phyloP scores from a whole-genome alignment of 2,329 filamentous ascomycete genomes.

The Tolypocladium inflatum region DNA sequence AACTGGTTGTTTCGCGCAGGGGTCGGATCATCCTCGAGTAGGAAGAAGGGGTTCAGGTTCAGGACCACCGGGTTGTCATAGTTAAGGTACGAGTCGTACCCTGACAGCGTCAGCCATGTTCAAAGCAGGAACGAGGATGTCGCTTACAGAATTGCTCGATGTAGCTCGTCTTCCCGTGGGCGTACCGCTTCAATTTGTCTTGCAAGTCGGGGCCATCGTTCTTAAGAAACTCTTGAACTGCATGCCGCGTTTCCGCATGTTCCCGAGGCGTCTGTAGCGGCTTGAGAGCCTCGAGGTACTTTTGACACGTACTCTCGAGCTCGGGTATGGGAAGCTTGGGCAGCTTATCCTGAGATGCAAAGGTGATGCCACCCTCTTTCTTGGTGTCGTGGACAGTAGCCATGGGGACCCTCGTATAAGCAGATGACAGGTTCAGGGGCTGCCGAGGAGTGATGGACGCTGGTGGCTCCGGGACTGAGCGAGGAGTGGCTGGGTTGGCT shows the following conservation, averaged over 20 bases:
- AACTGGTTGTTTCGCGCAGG: constrained; percentile 95
- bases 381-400: constrained; percentile 40
- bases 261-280: constrained; percentile 76
- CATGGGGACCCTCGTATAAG: constrained; percentile 39
- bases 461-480: constrained; percentile 28
- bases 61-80: constrained; percentile 96
- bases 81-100: constrained; percentile 98
- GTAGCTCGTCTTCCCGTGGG: constrained; percentile 83
- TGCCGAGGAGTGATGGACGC: constrained; percentile 4
- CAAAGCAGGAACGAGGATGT: not conserved
- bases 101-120: constrained; percentile 32
- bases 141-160: constrained; percentile 96
- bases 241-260: constrained; percentile 70
- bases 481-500: constrained; percentile 26
- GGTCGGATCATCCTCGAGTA: constrained; percentile 94
- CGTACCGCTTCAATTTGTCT: constrained; percentile 83
- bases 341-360: constrained; percentile 77
- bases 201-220: constrained; percentile 77
- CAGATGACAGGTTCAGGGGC: constrained; percentile 15
- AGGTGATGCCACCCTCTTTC: constrained; percentile 69
- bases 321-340: constrained; percentile 91
- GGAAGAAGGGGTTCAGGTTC: constrained; percentile 95
- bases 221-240: constrained; percentile 74
- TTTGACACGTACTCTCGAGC: constrained; percentile 65
- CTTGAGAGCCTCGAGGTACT: constrained; percentile 69